Evolutionary conservation across 2,329 filamentous ascomycete species (phyloP).

Genomic region (Stemphylium vesicarium): DNA sequence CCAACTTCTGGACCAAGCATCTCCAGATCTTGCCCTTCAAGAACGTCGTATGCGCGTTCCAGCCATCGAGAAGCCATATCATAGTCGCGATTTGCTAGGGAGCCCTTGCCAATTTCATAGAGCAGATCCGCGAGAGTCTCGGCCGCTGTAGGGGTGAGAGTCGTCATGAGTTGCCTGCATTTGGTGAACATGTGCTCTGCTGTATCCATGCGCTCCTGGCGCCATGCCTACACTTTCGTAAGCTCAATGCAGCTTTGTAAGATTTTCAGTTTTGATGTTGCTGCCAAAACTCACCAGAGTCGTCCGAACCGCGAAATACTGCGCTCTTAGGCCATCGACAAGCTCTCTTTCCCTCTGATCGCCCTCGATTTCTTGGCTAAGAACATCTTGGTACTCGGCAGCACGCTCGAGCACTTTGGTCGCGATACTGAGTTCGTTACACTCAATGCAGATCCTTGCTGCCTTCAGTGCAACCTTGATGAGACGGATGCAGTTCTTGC

Average conservation of each 20-base stretch:
- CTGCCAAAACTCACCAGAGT: slow-evolving; percentile 62
- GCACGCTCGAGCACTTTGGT: slow-evolving; percentile 68
- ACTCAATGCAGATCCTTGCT: slow-evolving; percentile 67
- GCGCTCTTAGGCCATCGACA: slow-evolving; percentile 56
- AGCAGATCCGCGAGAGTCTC: slow-evolving; percentile 72
- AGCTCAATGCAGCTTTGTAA: not conserved
- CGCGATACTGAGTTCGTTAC: slow-evolving; percentile 63
- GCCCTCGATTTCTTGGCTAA: slow-evolving; percentile 25
- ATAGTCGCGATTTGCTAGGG: slow-evolving; percentile 61
- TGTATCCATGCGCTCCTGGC: slow-evolving; percentile 73
- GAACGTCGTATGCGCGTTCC: slow-evolving; percentile 66
- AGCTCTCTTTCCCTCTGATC: slow-evolving; percentile 31
- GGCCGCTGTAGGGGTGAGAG: slow-evolving; percentile 57
- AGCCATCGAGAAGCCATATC: slow-evolving; percentile 73
- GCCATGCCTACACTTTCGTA: slow-evolving; percentile 67
- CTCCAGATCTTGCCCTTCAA: slow-evolving; percentile 63
- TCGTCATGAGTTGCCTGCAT: slow-evolving; percentile 48
- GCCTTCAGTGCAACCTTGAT: slow-evolving; percentile 73
- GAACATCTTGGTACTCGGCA: slow-evolving; percentile 56
- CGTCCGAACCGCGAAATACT: slow-evolving; percentile 71
- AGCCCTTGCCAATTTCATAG: slow-evolving; percentile 72
- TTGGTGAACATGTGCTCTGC: slow-evolving; percentile 80
- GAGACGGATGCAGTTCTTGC: slow-evolving; percentile 58
- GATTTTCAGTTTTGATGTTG: not conserved
- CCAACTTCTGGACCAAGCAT: slow-evolving; percentile 64